A percentile compares a stretch with the other conserved stretches of the same genome.
Evolutionary conservation across 192 early-diverging fungal species (phyloP).

Genomic region (Backusella mclennaniae): DNA sequence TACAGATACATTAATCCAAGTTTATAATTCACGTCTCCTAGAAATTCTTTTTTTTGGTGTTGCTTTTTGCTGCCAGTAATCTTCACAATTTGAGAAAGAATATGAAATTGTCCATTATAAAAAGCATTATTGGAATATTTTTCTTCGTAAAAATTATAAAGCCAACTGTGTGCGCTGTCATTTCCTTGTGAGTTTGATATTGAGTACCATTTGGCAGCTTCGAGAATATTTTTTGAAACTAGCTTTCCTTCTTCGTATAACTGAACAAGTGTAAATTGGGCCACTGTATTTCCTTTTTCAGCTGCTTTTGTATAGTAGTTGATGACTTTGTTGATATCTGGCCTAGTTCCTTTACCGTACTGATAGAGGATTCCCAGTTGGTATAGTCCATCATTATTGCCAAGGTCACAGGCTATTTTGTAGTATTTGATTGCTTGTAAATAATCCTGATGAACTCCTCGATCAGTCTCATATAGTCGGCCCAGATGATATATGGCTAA

Average conservation of each 20-base stretch:
- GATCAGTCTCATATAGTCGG: not conserved
- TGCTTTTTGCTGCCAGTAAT: not conserved
- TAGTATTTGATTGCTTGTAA: not conserved
- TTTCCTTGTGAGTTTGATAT: not conserved
- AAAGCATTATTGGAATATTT: not conserved
- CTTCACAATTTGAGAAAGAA: no score
- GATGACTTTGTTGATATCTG: not conserved
- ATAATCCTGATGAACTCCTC: not conserved
- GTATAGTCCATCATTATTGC: not conserved
- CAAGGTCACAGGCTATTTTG: not conserved
- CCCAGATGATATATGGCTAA: not conserved
- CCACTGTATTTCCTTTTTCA: no score
- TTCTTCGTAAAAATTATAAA: not conserved
- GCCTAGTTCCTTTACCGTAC: not conserved
- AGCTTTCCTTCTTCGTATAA: no score
- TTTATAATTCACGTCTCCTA: not conserved
- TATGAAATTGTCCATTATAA: not conserved
- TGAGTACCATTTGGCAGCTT: not conserved
- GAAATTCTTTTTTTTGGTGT: not conserved
- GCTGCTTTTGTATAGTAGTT: not conserved
- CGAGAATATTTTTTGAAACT: no score
- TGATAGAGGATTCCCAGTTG: not conserved
- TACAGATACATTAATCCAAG: not conserved
- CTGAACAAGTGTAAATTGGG: no score
- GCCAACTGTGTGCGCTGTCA: not conserved